Conservation (phyloP, 169 alveolate genomes). For the Plasmodium ovale region DNA sequence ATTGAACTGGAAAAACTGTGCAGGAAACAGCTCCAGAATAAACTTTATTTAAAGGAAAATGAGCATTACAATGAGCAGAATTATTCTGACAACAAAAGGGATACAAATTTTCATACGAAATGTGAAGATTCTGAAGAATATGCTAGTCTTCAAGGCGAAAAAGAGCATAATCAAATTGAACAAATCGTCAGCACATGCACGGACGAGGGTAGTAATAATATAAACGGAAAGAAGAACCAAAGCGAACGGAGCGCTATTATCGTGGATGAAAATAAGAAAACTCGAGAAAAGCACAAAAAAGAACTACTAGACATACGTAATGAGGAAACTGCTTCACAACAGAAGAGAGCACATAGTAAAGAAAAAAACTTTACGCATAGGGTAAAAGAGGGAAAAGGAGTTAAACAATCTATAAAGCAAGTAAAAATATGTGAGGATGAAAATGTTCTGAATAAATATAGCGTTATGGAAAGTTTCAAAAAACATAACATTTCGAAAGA, state of each 20-base stretch:
- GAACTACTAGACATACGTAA: neutral
- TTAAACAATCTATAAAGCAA: constrained; percentile 29
- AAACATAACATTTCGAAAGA: constrained; percentile 20
- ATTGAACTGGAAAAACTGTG: neutral
- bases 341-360: neutral
- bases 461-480: constrained; percentile 40
- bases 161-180: constrained; percentile 17
- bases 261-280: too few relatives aligned
- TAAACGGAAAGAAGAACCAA: neutral
- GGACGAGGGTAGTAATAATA: neutral
- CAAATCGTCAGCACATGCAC: constrained; percentile 6
- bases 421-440: constrained; percentile 71
- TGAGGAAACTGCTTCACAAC: neutral
- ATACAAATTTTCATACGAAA: neutral
- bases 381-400: constrained; percentile 12
- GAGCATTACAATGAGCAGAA: neutral
- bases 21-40: neutral
- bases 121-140: constrained; percentile 10
- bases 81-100: constrained; percentile 15
- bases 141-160: constrained; percentile 11
- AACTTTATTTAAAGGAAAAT: constrained; percentile 9
- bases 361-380: neutral
- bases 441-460: constrained; percentile 46
- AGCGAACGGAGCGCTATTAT: neutral
- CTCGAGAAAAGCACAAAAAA: too few relatives aligned